These are phyloP conservation scores for Prunus kanzakura DNA, from an alignment of 306 rosid species.

Conservation along the genomic window DNA sequence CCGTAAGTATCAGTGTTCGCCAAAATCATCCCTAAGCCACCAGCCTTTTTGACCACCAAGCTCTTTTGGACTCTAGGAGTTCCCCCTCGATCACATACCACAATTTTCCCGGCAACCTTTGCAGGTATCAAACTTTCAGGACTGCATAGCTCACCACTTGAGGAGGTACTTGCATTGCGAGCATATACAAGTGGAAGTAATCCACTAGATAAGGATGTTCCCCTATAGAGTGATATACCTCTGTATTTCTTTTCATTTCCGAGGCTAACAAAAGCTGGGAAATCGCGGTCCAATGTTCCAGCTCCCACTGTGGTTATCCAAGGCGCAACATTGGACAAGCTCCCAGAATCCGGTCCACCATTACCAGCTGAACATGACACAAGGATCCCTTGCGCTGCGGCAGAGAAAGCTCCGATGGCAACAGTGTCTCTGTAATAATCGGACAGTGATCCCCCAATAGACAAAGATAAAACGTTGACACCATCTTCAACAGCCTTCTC, in stretches of 20 bases:
- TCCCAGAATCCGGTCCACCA: conserved; percentile 48
- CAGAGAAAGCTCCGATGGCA: conserved; percentile 75
- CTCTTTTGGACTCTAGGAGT: conserved; percentile 58
- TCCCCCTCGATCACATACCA: conserved; percentile 79
- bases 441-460: conserved; percentile 57
- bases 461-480: conserved; percentile 69
- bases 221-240: conserved; percentile 67
- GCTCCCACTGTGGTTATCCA: conserved; percentile 88
- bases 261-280: conserved; percentile 59
- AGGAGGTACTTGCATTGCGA: conserved; percentile 34
- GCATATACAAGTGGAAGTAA: conserved; percentile 66
- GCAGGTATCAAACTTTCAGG: conserved; percentile 40
- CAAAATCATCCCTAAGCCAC: conserved; percentile 80
- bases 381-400: conserved; percentile 59
- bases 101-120: conserved; percentile 76
- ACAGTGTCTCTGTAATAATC: conserved; percentile 57
- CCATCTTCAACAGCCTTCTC: conserved; percentile 86
- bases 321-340: conserved; percentile 70
- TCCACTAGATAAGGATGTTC: conserved; percentile 39
- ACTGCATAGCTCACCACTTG: conserved; percentile 44
- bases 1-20: conserved; percentile 61
- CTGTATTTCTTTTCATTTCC: conserved; percentile 59
- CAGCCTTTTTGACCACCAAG: conserved; percentile 64
- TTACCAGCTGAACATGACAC: conserved; percentile 88
- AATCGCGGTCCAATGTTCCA: conserved; percentile 88